Base-by-base conservation (phyloP, 768 basidiomycete species). In the Phanerochaete sordida region DNA sequence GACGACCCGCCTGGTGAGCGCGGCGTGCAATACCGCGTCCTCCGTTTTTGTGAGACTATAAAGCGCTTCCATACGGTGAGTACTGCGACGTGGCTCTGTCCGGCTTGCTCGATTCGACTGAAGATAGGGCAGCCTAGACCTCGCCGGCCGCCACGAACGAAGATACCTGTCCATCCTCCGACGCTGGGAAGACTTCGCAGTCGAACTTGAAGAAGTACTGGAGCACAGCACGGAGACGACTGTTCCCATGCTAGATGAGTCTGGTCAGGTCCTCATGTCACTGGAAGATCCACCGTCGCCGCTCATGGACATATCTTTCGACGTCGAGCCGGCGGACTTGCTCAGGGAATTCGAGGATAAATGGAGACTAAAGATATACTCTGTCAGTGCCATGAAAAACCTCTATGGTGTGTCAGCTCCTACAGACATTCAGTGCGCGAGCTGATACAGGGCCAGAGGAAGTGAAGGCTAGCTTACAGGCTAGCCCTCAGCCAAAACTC, bases 51-150 rank as follows among this genome's bases (percentile, higher is more conserved):
- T 48, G 24, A 27, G n/a, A 57, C 44, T 3, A 30, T 47, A 8
- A 23, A 31, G 16, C 45, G 56, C 11, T 57, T 47, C 28, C 46
- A 57, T 28, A 46, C 44, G 56, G 56, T 57, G 26, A 13, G 46
- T 30, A 11, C 6, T 57, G 26, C 13, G 5, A 23, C 26, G 7
- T 23, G 15, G 4, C 11, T 3, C 21, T 4, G 3, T 12, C 26
- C 4, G n/a, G 45, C 2, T 3, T 47, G 15, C 4, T 6, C 15
- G 23, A 47, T 19, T 19, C 19, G 19, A 43, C 39, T 48, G 6
- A 48, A 6, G 12, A 23, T 13, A 57, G 56, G 56, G 56, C 27
- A 19, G 2, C 56, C 39, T 57, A 21, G 56, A 57, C 21, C 33
- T 57, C 8, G 28, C 44, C 3, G 56, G 56, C 3, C 56, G 56